These are phyloP conservation scores for Trametes meyenii DNA, from an alignment of 768 basidiomycete genomes.

Conservation along the genomic window DNA sequence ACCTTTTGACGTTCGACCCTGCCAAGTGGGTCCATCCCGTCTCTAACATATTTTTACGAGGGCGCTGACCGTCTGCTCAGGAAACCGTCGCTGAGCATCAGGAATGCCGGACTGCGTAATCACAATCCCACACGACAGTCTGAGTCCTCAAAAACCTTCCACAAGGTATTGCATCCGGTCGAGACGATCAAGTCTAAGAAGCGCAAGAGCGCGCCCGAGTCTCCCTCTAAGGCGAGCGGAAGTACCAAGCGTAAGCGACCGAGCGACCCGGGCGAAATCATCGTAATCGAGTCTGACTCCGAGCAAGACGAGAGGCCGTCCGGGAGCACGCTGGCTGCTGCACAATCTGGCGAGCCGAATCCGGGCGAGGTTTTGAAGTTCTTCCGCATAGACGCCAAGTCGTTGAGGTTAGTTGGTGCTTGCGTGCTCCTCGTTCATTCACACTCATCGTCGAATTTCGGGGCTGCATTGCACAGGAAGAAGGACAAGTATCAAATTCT, in stretches of 20 bases:
- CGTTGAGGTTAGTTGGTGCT: conserved; percentile 45
- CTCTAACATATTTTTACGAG: not conserved
- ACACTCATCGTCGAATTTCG: too few relatives aligned
- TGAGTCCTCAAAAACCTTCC: conserved; percentile 13
- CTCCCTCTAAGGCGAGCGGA: not conserved
- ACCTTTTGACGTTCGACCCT: conserved; percentile 81
- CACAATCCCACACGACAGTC: not conserved
- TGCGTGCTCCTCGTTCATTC: conserved; percentile 14
- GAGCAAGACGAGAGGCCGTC: conserved; percentile 2
- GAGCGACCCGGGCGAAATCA: conserved; percentile 17
- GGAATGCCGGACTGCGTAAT: conserved; percentile 8
- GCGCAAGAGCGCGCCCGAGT: conserved; percentile 16
- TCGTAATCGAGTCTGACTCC: conserved; percentile 37
- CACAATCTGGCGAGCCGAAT: conserved; percentile 29
- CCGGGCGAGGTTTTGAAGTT: conserved; percentile 42
- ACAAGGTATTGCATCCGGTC: conserved; percentile 21
- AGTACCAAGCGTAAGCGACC: conserved; percentile 10
- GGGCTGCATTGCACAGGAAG: not conserved
- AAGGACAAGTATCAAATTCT: conserved; percentile 77
- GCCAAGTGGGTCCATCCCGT: conserved; percentile 47
- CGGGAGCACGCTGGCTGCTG: not conserved
- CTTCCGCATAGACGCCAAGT: conserved; percentile 51
- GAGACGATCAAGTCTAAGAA: conserved; percentile 25
- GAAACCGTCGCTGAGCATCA: conserved; percentile 22
- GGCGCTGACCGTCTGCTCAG: conserved; percentile 26